Evolutionary conservation across 2,329 filamentous ascomycete genomes (phyloP).

Genomic region (Aspergillus intermedius): DNA sequence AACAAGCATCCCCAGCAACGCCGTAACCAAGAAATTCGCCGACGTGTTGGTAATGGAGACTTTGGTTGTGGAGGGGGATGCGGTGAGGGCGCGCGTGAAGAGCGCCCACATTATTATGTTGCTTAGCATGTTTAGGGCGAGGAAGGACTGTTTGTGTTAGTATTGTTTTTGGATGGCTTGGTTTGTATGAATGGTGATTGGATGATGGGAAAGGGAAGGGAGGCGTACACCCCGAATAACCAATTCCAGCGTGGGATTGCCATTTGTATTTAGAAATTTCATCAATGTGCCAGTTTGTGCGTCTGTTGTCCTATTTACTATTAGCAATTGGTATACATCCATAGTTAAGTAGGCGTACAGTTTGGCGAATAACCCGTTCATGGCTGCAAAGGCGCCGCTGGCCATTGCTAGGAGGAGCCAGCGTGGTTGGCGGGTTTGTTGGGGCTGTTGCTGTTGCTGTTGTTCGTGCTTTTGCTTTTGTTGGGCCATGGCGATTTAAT

Average conservation of each 20-base stretch:
- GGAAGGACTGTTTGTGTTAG: conserved; percentile 44
- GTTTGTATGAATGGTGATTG: neutral
- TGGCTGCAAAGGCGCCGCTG: conserved; percentile 56
- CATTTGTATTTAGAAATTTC: conserved; percentile 37
- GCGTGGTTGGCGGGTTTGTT: conserved; percentile 16
- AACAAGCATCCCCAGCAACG: conserved; percentile 51
- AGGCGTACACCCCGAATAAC: conserved; percentile 47
- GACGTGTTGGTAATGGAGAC: conserved; percentile 60
- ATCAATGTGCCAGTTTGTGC: conserved; percentile 51
- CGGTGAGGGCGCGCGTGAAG: conserved; percentile 57
- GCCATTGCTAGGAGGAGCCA: conserved; percentile 54
- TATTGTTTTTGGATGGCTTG: conserved; percentile 12
- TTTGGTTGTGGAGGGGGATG: conserved; percentile 54
- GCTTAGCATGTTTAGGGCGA: conserved; percentile 55
- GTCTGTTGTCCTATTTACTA: conserved; percentile 50
- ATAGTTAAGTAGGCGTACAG: conserved; percentile 37
- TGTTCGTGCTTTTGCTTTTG: conserved; percentile 5
- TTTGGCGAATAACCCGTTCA: conserved; percentile 63
- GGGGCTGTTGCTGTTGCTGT: conserved; percentile 1
- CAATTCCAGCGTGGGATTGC: conserved; percentile 41
- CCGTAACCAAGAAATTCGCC: conserved; percentile 58
- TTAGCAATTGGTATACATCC: neutral
- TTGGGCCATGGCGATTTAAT: neutral
- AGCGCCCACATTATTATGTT: conserved; percentile 61
- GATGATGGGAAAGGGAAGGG: neutral